These are phyloP conservation scores for Calycina marina DNA, from an alignment of 2,329 filamentous ascomycete species.

Conservation along the genomic window DNA sequence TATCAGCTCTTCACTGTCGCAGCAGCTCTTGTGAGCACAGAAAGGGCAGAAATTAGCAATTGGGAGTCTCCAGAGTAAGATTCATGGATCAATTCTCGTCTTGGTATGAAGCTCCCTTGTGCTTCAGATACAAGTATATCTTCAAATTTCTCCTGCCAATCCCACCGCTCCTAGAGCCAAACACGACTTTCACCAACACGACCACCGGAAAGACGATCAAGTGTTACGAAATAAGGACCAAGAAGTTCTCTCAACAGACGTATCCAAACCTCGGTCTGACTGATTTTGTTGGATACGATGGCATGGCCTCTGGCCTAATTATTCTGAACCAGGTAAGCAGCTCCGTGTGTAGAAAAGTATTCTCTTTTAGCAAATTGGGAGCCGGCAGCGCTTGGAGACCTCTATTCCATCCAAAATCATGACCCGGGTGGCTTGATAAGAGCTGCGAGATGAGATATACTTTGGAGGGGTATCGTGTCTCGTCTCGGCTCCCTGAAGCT, in stretches of 20 bases:
- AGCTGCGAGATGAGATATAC: too few species aligned
- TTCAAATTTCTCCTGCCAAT: constrained; percentile 12
- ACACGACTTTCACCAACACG: constrained; percentile 8
- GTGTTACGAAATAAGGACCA: constrained; percentile 31
- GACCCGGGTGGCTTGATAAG: too few species aligned
- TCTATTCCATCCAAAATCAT: too few species aligned
- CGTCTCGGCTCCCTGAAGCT: too few species aligned
- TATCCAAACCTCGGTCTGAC: constrained; percentile 28
- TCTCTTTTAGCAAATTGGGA: too few species aligned
- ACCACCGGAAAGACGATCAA: constrained; percentile 23
- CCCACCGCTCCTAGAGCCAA: constrained; percentile 5
- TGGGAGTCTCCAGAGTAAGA: not conserved
- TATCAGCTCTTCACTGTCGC: not conserved
- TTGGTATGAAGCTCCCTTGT: too few species aligned
- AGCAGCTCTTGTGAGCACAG: not conserved
- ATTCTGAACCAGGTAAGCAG: too few species aligned
- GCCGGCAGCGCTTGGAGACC: too few species aligned
- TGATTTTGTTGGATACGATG: constrained; percentile 35
- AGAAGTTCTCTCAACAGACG: constrained; percentile 26
- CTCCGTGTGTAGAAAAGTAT: too few species aligned
- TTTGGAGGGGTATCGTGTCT: too few species aligned
- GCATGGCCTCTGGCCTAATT: constrained; percentile 37
- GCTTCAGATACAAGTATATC: constrained; percentile 14
- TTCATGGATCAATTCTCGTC: too few species aligned
- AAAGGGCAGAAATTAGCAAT: not conserved